A percentile compares a stretch with the other conserved stretches of the same genome.
These are phyloP conservation scores for Monilinia aucupariae DNA, from an alignment of 2,329 filamentous ascomycete species.

Conservation along the genomic window DNA sequence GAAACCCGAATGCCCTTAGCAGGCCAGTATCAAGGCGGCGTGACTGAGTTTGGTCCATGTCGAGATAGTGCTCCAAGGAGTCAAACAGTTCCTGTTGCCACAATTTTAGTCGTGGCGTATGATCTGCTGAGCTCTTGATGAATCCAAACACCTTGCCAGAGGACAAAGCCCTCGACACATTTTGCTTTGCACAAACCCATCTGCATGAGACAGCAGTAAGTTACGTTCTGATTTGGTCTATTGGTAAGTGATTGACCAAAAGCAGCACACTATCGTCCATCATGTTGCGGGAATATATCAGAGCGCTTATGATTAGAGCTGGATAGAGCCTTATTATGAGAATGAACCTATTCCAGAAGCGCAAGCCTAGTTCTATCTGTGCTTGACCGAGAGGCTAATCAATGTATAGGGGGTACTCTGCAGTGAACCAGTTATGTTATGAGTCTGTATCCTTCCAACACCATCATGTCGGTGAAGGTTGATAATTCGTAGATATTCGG, in stretches of 20 bases:
- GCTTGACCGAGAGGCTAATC: not conserved
- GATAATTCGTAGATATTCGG: not conserved
- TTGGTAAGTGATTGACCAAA: not conserved
- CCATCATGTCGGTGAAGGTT: not conserved
- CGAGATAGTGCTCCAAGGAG: not conserved
- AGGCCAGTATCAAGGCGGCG: not conserved
- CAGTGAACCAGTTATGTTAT: not conserved
- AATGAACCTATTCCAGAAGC: slow-evolving; percentile 3
- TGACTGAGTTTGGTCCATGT: not conserved
- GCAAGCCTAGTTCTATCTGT: not conserved
- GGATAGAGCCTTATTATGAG: not conserved
- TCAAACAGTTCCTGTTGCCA: not conserved
- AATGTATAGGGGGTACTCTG: not conserved
- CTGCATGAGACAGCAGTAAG: slow-evolving; percentile 5
- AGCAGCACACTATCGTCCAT: not conserved
- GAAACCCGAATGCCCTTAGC: not conserved
- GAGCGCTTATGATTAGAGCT: not conserved
- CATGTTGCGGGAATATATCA: not conserved
- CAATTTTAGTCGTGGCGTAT: not conserved
- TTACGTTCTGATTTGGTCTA: not conserved
- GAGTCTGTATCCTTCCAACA: not conserved
- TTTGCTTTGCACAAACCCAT: not conserved
- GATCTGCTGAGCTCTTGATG: slow-evolving; percentile 4
- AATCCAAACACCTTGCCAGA: slow-evolving; percentile 1
- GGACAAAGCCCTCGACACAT: slow-evolving; percentile 3